A percentile compares a stretch with the other conserved stretches of the same genome.
These are phyloP conservation scores for Mycosarcoma mackinlayi DNA, from an alignment of 1,284 basidiomycete genomes.

Conservation along the genomic window DNA sequence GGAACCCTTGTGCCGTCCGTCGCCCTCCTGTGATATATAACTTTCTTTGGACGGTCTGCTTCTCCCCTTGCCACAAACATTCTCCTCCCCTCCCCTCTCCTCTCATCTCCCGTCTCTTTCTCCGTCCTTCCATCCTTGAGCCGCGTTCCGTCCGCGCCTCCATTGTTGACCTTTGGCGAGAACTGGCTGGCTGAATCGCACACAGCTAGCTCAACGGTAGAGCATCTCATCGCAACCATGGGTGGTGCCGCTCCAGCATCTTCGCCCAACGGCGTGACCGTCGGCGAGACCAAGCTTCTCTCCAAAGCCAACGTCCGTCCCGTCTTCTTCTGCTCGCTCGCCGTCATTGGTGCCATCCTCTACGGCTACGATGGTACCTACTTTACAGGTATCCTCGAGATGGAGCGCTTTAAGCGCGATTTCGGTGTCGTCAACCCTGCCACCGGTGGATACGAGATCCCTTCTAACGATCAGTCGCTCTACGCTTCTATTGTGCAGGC, in stretches of 20 bases:
- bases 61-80: too few species aligned
- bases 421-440: constrained; percentile 56
- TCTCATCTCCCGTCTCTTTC: neutral
- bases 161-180: neutral
- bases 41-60: neutral
- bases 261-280: constrained; percentile 32
- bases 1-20: too few species aligned
- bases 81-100: neutral
- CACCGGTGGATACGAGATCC: constrained; percentile 48
- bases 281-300: constrained; percentile 57
- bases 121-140: neutral
- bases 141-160: neutral
- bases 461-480: constrained; percentile 59
- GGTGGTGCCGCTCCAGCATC: constrained; percentile 27
- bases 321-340: constrained; percentile 65
- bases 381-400: constrained; percentile 68
- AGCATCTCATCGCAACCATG: constrained; percentile 15
- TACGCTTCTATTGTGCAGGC: constrained; percentile 70
- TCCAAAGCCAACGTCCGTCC: constrained; percentile 64
- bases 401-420: constrained; percentile 59
- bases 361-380: constrained; percentile 69
- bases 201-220: too few species aligned
- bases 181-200: too few species aligned
- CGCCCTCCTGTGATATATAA: too few species aligned
- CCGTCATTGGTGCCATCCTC: constrained; percentile 64